These are phyloP conservation scores for Corchorus capsularis DNA, from an alignment of 345 rosid species.

Conservation along the genomic window DNA sequence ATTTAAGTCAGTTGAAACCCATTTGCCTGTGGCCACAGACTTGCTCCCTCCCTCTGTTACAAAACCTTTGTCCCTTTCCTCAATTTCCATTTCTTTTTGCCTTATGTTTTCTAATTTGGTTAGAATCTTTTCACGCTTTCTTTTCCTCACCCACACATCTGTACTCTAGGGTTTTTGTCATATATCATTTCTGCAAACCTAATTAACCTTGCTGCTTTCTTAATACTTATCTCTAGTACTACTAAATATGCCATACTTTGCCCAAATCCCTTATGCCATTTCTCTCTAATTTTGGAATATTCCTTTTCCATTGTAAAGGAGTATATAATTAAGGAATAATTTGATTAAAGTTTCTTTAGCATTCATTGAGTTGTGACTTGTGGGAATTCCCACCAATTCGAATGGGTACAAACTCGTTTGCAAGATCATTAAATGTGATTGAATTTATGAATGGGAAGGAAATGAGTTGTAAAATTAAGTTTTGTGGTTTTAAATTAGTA, in stretches of 20 bases:
- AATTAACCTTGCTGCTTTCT: not conserved
- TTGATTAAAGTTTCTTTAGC: not conserved
- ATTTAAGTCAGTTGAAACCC: conserved; percentile 37
- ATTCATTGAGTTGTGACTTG: not conserved
- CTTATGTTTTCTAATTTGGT: conserved; percentile 29
- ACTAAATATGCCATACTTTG: not conserved
- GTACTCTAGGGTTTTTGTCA: conserved; percentile 27
- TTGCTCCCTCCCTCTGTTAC: conserved; percentile 19
- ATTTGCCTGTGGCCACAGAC: conserved; percentile 26
- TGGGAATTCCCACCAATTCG: not conserved
- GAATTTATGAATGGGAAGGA: not conserved
- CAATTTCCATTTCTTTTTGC: conserved; percentile 23
- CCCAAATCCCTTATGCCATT: not conserved
- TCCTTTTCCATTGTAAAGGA: too few species aligned
- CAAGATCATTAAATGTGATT: conserved; percentile 15
- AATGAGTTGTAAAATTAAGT: not conserved
- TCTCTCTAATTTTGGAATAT: too few species aligned
- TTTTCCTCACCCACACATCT: not conserved
- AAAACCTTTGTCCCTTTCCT: conserved; percentile 34
- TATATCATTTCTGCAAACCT: conserved; percentile 12
- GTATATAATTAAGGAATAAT: not conserved
- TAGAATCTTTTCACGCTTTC: conserved; percentile 18
- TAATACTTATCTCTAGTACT: too few species aligned
- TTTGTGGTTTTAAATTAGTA: too few species aligned
- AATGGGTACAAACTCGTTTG: not conserved